A percentile compares a stretch with the other conserved stretches of the same genome.
These are phyloP conservation scores for Tricholoma terreum DNA, from an alignment of 768 basidiomycete species.

Conservation along the genomic window DNA sequence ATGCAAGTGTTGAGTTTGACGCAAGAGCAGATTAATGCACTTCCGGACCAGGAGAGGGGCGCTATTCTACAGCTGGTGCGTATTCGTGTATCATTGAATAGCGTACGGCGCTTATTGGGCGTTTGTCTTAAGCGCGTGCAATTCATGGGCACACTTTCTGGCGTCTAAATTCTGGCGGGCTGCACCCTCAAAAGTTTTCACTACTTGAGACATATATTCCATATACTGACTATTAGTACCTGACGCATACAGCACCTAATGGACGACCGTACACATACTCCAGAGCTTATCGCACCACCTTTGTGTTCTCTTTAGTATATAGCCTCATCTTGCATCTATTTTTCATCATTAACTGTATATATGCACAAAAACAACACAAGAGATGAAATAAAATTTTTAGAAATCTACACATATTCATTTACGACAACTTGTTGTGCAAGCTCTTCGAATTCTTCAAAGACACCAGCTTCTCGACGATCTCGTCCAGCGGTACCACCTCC, in stretches of 20 bases:
- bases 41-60: constrained; percentile 74
- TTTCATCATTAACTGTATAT: not conserved
- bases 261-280: not conserved
- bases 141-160: constrained; percentile 33
- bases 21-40: constrained; percentile 75
- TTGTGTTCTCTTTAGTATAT: not conserved
- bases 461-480: constrained; percentile 65
- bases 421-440: constrained; percentile 41
- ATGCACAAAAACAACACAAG: not conserved
- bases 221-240: not conserved
- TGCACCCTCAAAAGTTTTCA: not conserved
- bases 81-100: constrained; percentile 4
- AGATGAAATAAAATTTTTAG: not conserved
- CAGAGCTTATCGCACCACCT: not conserved
- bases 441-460: constrained; percentile 58
- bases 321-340: not conserved
- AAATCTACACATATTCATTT: constrained; percentile 4
- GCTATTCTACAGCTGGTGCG: constrained; percentile 80
- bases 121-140: constrained; percentile 32
- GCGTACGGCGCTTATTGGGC: not conserved
- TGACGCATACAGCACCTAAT: constrained; percentile 1
- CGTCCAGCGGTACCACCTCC: constrained; percentile 71
- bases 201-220: not conserved
- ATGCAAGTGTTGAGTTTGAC: constrained; percentile 83
- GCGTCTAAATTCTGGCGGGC: not conserved